A percentile compares a stretch with the other conserved stretches of the same genome.
Conservation (phyloP, 331 rosid genomes). For the Spiraea crenata region DNA sequence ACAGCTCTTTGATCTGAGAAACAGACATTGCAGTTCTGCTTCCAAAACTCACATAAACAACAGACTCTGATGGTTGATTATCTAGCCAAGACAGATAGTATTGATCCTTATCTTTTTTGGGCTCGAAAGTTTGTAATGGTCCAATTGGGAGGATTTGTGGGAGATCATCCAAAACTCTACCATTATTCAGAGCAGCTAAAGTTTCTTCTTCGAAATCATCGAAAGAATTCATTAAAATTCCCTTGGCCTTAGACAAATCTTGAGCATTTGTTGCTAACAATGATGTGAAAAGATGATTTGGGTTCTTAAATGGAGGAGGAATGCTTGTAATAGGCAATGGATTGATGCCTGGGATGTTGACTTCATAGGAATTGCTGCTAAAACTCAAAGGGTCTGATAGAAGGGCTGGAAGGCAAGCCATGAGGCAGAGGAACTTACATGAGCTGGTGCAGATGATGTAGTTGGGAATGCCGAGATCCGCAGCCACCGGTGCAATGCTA, state of each 20-base stretch:
- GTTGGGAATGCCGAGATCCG: conserved; percentile 22
- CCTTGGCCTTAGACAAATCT: conserved; percentile 10
- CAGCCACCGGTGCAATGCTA: not conserved
- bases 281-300: conserved; percentile 24
- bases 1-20: conserved; percentile 19
- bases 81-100: conserved; percentile 24
- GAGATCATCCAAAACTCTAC: conserved; percentile 11
- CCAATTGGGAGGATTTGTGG: conserved; percentile 27
- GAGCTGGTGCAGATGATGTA: conserved; percentile 22
- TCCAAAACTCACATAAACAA: conserved; percentile 30
- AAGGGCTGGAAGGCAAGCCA: conserved; percentile 21
- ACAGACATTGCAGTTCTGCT: conserved; percentile 27
- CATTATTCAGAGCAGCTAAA: conserved; percentile 3
- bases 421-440: conserved; percentile 7
- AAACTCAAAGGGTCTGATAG: not conserved
- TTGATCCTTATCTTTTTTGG: not conserved
- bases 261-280: not conserved
- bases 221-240: conserved; percentile 18
- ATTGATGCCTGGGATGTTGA: conserved; percentile 13
- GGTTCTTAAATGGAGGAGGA: conserved; percentile 25
- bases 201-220: conserved; percentile 19
- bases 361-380: not conserved
- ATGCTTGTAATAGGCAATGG: conserved; percentile 10
- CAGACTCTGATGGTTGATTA: conserved; percentile 15
- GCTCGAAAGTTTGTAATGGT: conserved; percentile 8